These are phyloP conservation scores for Larix sibirica DNA, from an alignment of 83 land plant genomes.

Conservation along the genomic window DNA sequence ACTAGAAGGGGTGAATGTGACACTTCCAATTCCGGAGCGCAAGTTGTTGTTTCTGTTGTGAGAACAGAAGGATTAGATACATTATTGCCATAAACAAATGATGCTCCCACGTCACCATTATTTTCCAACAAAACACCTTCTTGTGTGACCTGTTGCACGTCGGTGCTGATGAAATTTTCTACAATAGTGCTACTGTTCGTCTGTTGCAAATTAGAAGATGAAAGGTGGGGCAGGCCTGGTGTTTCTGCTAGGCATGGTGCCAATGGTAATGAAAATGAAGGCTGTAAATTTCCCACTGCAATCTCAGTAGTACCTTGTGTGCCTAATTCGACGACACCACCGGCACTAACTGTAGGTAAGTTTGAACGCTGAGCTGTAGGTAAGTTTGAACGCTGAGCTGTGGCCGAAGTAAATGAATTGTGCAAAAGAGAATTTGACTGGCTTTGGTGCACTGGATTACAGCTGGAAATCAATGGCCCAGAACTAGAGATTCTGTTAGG, in stretches of 20 bases:
- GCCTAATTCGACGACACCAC: not conserved
- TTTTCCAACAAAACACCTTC: not conserved
- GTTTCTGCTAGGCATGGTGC: conserved; percentile 1
- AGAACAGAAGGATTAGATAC: not conserved
- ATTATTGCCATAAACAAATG: conserved; percentile 14
- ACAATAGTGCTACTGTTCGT: not conserved
- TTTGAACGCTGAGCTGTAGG: not conserved
- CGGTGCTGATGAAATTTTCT: not conserved
- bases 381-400: not conserved
- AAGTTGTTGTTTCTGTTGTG: not conserved
- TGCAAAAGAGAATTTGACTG: not conserved
- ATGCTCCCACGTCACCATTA: not conserved
- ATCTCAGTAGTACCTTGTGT: not conserved
- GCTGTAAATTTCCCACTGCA: not conserved
- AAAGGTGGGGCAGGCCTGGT: not conserved
- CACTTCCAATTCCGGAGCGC: not conserved
- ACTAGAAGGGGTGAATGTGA: not conserved
- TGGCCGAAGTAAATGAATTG: not conserved
- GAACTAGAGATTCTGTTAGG: not conserved
- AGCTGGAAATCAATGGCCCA: not conserved
- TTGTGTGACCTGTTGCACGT: not conserved
- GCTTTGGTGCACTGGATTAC: not conserved
- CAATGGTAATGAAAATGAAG: not conserved
- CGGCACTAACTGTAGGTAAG: not conserved
- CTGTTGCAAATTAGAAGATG: conserved; percentile 5